These are phyloP conservation scores for Corynespora cassiicola DNA, from an alignment of 2,329 filamentous ascomycete species.

Conservation along the genomic window DNA sequence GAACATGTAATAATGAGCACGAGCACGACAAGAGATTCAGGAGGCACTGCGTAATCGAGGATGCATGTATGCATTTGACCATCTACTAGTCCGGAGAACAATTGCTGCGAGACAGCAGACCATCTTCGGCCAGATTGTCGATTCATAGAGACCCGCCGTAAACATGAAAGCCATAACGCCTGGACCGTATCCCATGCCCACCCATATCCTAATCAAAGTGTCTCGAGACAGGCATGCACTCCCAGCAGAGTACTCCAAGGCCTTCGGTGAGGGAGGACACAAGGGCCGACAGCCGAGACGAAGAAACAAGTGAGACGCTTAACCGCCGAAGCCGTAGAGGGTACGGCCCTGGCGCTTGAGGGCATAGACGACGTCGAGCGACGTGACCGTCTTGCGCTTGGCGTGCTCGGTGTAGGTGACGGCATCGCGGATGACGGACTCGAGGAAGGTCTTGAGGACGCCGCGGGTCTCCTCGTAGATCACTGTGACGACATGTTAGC, in stretches of 20 bases:
- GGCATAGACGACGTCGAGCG: slow-evolving; percentile 69
- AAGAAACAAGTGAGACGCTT: slow-evolving; percentile 49
- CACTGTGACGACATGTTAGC: slow-evolving; percentile 57
- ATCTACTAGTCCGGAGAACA: too few relatives aligned
- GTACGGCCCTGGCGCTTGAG: slow-evolving; percentile 71
- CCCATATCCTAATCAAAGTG: slow-evolving; percentile 34
- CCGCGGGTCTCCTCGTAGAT: slow-evolving; percentile 81
- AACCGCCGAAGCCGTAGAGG: slow-evolving; percentile 90
- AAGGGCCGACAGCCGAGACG: slow-evolving; percentile 15
- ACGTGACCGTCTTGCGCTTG: slow-evolving; percentile 81
- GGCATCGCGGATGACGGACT: slow-evolving; percentile 77
- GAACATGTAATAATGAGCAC: too few relatives aligned
- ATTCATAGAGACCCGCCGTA: slow-evolving; percentile 32
- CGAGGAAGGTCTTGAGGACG: slow-evolving; percentile 80
- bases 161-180: slow-evolving; percentile 35
- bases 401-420: slow-evolving; percentile 82
- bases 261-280: slow-evolving; percentile 13
- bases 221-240: slow-evolving; percentile 22
- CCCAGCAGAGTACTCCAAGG: slow-evolving; percentile 16
- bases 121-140: slow-evolving; percentile 23
- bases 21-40: too few relatives aligned
- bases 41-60: too few relatives aligned
- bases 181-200: slow-evolving; percentile 34
- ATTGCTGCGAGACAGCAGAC: slow-evolving; percentile 8
- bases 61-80: too few relatives aligned